Conservation (phyloP, 495 filamentous ascomycete genomes). For the Podospora bellae-mahoneyi region DNA sequence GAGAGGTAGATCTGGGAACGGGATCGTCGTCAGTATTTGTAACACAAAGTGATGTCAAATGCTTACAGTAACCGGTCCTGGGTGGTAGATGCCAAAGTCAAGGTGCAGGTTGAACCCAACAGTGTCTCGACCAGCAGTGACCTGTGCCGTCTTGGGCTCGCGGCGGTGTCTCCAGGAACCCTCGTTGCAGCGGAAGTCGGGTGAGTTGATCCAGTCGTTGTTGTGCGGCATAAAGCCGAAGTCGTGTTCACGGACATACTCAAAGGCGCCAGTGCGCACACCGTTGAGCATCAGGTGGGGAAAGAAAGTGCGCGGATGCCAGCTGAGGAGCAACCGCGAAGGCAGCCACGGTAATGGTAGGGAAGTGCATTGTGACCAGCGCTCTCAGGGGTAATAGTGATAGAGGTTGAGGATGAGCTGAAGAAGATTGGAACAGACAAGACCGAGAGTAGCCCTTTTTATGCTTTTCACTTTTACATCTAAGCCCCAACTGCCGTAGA, state of each 20-base stretch:
- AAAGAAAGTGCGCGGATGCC: slow-evolving; percentile 21
- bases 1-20: slow-evolving; percentile 34
- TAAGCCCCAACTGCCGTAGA: too few relatives aligned
- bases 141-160: slow-evolving; percentile 21
- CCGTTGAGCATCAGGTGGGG: slow-evolving; percentile 27
- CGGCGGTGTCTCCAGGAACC: slow-evolving; percentile 19
- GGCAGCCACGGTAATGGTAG: slow-evolving; percentile 10
- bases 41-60: too few relatives aligned
- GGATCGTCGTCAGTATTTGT: too few relatives aligned
- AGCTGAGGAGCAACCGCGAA: slow-evolving; percentile 15
- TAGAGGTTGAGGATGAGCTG: too few relatives aligned
- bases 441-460: too few relatives aligned
- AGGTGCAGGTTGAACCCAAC: slow-evolving; percentile 26
- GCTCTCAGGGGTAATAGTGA: too few relatives aligned
- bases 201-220: slow-evolving; percentile 40
- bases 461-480: too few relatives aligned
- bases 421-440: too few relatives aligned
- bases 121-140: slow-evolving; percentile 17
- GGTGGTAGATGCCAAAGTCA: slow-evolving; percentile 27
- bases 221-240: slow-evolving; percentile 42
- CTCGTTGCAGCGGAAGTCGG: slow-evolving; percentile 30
- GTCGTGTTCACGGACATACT: slow-evolving; percentile 31
- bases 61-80: slow-evolving; percentile 13
- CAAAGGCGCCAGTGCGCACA: slow-evolving; percentile 35
- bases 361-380: neutral